phyloP scores from a whole-genome alignment of 306 rosid species.

The Vigna unguiculata region DNA sequence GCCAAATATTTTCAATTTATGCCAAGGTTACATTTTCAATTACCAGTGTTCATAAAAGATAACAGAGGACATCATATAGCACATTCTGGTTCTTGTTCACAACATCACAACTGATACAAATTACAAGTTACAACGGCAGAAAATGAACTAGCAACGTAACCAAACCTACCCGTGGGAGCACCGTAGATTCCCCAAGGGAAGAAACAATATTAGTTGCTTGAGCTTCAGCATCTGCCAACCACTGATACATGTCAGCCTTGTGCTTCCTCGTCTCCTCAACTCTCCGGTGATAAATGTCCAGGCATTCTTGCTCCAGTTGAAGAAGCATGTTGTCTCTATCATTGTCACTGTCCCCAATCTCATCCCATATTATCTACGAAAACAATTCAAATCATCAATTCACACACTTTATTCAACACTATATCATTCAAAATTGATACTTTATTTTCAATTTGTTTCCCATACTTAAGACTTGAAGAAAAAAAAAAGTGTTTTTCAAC shows the following conservation, averaged over 20 bases:
- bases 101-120: not conserved
- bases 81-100: constrained; percentile 12
- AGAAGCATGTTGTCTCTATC: constrained; percentile 87
- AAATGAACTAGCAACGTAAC: not conserved
- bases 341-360: constrained; percentile 83
- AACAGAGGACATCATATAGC: not conserved
- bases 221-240: constrained; percentile 68
- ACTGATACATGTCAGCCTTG: constrained; percentile 69
- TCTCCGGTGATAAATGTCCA: constrained; percentile 75
- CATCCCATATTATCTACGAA: constrained; percentile 82
- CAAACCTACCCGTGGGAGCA: constrained; percentile 60
- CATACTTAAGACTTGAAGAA: not conserved
- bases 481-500: not conserved
- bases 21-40: constrained; percentile 21
- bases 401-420: constrained; percentile 3
- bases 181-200: constrained; percentile 66
- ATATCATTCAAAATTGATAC: not conserved
- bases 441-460: not conserved
- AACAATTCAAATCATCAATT: constrained; percentile 20
- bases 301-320: constrained; percentile 94
- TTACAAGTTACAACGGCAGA: constrained; percentile 4
- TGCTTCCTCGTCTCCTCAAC: constrained; percentile 81
- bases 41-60: not conserved
- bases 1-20: not conserved
- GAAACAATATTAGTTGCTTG: constrained; percentile 60